These are phyloP conservation scores for Arctostaphylos glauca DNA, from an alignment of 148 eudicot genomes.

Conservation along the genomic window DNA sequence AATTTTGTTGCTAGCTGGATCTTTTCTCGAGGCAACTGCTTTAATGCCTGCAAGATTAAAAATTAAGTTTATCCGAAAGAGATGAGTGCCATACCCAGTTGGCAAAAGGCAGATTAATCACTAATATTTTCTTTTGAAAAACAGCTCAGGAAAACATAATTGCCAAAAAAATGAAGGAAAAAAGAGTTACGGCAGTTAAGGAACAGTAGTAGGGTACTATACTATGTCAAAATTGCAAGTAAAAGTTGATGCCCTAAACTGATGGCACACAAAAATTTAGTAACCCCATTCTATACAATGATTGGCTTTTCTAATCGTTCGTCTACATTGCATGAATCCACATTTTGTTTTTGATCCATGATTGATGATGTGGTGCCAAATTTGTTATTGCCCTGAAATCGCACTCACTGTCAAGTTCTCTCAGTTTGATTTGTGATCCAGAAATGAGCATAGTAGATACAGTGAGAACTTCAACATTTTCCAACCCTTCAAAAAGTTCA, in stretches of 20 bases:
- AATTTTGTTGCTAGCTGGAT: constrained; percentile 81
- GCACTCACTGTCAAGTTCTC: not conserved
- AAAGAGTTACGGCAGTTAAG: not conserved
- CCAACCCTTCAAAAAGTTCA: not conserved
- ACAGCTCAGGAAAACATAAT: not conserved
- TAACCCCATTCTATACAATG: not conserved
- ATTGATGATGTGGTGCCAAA: not conserved
- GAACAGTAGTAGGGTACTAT: too few species aligned
- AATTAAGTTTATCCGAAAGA: not conserved
- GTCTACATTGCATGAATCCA: too few species aligned
- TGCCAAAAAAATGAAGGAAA: not conserved
- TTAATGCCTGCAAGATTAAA: constrained; percentile 52
- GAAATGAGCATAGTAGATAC: not conserved
- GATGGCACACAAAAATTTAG: not conserved
- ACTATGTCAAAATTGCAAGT: not conserved
- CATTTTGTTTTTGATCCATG: not conserved
- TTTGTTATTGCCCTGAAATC: not conserved
- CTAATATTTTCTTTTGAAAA: not conserved
- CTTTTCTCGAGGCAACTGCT: constrained; percentile 68
- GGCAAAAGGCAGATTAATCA: not conserved
- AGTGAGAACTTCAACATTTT: not conserved
- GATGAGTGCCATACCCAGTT: not conserved
- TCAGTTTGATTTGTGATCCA: not conserved
- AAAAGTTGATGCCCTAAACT: not conserved
- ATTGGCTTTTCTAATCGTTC: not conserved